A percentile compares a stretch with the other conserved stretches of the same genome.
Evolutionary conservation across 2,329 filamentous ascomycete genomes (phyloP).

Genomic region (Ceratocystis eucalypticola): DNA sequence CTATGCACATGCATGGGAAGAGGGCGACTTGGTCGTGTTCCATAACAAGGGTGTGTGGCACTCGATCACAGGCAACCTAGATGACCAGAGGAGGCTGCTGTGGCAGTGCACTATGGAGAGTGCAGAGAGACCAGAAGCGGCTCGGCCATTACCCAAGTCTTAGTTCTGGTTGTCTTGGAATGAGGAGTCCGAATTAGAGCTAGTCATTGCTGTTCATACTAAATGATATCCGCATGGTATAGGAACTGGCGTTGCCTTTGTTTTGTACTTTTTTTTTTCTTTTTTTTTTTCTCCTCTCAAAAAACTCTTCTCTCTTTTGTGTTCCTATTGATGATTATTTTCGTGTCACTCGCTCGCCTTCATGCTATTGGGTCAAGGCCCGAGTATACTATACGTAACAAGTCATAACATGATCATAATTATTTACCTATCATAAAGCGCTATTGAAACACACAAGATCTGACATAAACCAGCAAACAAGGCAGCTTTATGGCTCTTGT

Average conservation of each 20-base stretch:
- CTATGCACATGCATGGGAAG: conserved; percentile 25
- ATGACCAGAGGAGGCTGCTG: conserved; percentile 23
- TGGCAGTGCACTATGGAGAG: conserved; percentile 26
- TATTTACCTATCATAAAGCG: background rate
- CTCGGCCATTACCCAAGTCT: background rate
- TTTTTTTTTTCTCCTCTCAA: background rate
- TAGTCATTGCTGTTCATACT: too few relatives aligned
- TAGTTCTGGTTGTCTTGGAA: background rate
- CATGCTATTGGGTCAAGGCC: background rate
- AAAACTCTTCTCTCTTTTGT: background rate
- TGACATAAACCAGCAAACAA: background rate
- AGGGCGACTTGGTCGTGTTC: conserved; percentile 26
- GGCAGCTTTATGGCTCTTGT: conserved; percentile 27
- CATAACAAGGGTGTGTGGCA: conserved; percentile 27
- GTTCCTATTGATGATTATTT: too few relatives aligned
- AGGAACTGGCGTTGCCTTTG: background rate
- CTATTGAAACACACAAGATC: background rate
- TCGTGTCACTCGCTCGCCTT: background rate
- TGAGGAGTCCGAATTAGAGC: too few relatives aligned
- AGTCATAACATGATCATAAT: conserved; percentile 7
- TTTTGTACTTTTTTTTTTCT: background rate
- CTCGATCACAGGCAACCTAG: conserved; percentile 24
- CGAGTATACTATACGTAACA: background rate
- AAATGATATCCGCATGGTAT: background rate
- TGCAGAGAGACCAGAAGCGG: conserved; percentile 12